Evolutionary conservation across 2,329 filamentous ascomycete genomes (phyloP).

Genomic region (Sporothrix humicola): DNA sequence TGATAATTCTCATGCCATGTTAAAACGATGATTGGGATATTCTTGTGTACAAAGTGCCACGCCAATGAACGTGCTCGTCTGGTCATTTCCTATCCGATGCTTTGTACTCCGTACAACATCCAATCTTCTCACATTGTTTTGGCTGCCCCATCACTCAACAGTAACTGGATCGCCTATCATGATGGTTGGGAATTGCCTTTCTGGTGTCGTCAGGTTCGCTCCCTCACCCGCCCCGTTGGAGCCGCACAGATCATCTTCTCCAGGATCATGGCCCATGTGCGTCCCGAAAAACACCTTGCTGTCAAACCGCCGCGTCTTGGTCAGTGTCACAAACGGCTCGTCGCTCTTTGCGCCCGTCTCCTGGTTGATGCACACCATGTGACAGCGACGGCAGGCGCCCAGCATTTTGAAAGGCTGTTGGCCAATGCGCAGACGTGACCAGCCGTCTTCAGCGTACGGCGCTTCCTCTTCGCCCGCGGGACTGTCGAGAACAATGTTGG

Average conservation of each 20-base stretch:
- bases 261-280: constrained; percentile 66
- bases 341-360: constrained; percentile 75
- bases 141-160: not conserved
- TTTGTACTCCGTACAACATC: not conserved
- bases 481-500: constrained; percentile 80
- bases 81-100: not conserved
- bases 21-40: too few relatives aligned
- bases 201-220: constrained; percentile 37
- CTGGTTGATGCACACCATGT: constrained; percentile 96
- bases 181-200: constrained; percentile 53
- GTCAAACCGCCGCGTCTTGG: constrained; percentile 81
- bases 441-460: constrained; percentile 80
- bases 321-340: constrained; percentile 87
- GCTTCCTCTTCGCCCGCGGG: not conserved
- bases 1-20: too few relatives aligned
- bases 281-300: constrained; percentile 90
- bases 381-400: constrained; percentile 84
- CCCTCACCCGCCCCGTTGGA: not conserved
- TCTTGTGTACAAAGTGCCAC: not conserved
- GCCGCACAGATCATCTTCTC: not conserved
- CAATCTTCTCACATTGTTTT: not conserved
- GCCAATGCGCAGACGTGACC: constrained; percentile 72
- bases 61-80: not conserved
- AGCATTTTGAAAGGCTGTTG: constrained; percentile 70
- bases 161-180: constrained; percentile 53